phyloP scores from a whole-genome alignment of 176 grass and related monocot species.

The Carex pumila region DNA sequence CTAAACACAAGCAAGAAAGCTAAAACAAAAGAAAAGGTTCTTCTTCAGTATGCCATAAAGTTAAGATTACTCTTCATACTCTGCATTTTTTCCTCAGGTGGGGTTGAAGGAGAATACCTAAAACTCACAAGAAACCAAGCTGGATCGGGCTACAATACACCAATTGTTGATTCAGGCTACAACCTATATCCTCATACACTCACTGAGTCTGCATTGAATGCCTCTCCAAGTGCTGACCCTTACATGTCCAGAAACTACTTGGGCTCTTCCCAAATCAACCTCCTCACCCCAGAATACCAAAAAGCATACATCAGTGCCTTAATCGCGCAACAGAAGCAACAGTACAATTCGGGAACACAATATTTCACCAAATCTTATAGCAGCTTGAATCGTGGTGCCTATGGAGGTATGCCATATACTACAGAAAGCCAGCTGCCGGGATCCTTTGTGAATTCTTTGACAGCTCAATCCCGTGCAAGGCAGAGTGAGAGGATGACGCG shows the following conservation, averaged over 20 bases:
- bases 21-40: not conserved
- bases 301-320: constrained; percentile 66
- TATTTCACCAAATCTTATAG: constrained; percentile 50
- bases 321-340: constrained; percentile 76
- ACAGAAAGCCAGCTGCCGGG: constrained; percentile 40
- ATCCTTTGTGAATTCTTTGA: constrained; percentile 40
- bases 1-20: not conserved
- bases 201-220: constrained; percentile 45
- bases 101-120: constrained; percentile 58
- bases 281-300: constrained; percentile 50
- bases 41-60: not conserved
- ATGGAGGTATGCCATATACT: constrained; percentile 56
- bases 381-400: constrained; percentile 53
- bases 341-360: constrained; percentile 43
- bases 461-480: constrained; percentile 44
- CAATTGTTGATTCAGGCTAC: constrained; percentile 45
- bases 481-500: constrained; percentile 54
- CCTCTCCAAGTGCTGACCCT: constrained; percentile 46
- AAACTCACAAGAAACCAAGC: constrained; percentile 44
- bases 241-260: constrained; percentile 55
- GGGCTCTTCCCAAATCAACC: constrained; percentile 44
- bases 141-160: constrained; percentile 39
- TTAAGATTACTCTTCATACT: not conserved
- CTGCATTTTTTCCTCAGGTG: constrained; percentile 13
- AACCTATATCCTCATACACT: constrained; percentile 46